phyloP scores from a whole-genome alignment of 1,284 basidiomycete genomes.

The Papiliotrema fonsecae region DNA sequence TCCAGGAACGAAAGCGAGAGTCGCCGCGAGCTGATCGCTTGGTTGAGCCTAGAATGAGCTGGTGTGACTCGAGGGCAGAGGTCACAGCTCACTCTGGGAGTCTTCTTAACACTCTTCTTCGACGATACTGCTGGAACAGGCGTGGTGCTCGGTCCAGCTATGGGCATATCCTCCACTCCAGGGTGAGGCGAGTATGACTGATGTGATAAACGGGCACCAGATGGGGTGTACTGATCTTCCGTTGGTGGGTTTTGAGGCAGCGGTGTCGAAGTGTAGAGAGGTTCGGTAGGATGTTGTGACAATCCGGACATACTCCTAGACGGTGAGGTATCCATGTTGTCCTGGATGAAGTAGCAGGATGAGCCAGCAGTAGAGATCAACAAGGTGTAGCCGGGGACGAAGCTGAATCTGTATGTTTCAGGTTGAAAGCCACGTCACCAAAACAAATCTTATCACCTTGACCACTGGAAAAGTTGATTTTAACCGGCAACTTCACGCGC shows the following conservation, averaged over 20 bases:
- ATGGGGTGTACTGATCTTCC: no score
- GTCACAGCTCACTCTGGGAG: not conserved
- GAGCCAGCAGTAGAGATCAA: not conserved
- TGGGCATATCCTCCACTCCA: not conserved
- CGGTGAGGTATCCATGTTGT: not conserved
- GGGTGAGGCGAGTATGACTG: no score
- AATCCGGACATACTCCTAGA: no score
- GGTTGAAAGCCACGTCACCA: not conserved
- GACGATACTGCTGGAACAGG: conserved; percentile 1
- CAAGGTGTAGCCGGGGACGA: conserved; percentile 13
- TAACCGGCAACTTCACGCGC: conserved; percentile 1
- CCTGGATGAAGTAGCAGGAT: not conserved
- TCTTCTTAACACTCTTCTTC: not conserved
- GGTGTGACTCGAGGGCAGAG: no score
- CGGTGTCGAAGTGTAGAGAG: no score
- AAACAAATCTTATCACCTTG: not conserved
- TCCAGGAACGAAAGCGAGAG: conserved; percentile 37
- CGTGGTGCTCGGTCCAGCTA: conserved; percentile 8
- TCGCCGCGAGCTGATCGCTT: conserved; percentile 29
- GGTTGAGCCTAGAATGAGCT: conserved; percentile 13
- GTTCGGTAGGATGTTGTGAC: no score
- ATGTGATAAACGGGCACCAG: no score
- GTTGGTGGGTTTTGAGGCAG: no score
- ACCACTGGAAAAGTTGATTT: conserved; percentile 5
- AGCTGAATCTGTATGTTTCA: no score